phyloP scores from a whole-genome alignment of 1,284 basidiomycete species.

The Melampsora americana region DNA sequence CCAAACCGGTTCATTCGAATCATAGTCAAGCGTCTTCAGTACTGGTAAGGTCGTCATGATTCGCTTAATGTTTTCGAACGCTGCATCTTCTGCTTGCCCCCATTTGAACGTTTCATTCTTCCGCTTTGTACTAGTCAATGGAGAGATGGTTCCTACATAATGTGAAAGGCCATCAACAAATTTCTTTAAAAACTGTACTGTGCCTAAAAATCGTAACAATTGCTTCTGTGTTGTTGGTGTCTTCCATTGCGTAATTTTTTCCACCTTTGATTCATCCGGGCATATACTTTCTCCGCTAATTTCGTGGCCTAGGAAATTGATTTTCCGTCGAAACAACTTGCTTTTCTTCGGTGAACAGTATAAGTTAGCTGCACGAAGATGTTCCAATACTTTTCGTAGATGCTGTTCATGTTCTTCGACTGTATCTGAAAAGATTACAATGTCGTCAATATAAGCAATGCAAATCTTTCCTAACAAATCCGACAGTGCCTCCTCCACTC shows the following conservation, averaged over 20 bases:
- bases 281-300: constrained; percentile 53
- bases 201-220: constrained; percentile 55
- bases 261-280: constrained; percentile 54
- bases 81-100: not conserved
- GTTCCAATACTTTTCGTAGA: too few species aligned
- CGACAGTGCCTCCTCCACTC: constrained; percentile 44
- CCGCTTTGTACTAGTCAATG: constrained; percentile 52
- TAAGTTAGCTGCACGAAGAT: too few species aligned
- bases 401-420: constrained; percentile 54
- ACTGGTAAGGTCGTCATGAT: too few species aligned
- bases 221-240: constrained; percentile 50
- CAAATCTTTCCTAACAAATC: constrained; percentile 55
- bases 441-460: too few species aligned
- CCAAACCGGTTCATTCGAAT: too few species aligned
- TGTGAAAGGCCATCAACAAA: constrained; percentile 55
- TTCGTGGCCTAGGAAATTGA: constrained; percentile 56
- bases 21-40: too few species aligned
- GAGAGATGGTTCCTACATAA: constrained; percentile 53
- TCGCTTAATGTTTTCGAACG: too few species aligned
- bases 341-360: too few species aligned
- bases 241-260: too few species aligned
- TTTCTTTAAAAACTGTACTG: constrained; percentile 54
- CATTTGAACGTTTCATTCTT: not conserved
- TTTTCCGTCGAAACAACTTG: constrained; percentile 51
- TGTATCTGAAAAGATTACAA: constrained; percentile 57